Percentiles rank a stretch among this genome's conserved stretches.
Conservation (phyloP, 768 basidiomycete genomes). For the Lactarius akahatsu region DNA sequence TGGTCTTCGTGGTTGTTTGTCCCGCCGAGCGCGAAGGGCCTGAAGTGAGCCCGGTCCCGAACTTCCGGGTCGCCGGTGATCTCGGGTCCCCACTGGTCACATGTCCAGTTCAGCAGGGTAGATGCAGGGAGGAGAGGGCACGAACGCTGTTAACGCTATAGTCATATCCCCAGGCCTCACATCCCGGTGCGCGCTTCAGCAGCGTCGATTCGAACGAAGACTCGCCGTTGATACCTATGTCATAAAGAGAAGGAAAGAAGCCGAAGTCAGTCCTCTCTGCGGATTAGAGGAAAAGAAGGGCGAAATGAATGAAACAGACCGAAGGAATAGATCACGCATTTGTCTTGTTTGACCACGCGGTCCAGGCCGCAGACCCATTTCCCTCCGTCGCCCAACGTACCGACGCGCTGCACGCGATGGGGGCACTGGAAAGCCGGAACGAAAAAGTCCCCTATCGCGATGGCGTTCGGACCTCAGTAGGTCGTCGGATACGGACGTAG, state of each 20-base stretch:
- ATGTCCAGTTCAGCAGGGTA: neutral
- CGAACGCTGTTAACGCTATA: conserved; percentile 39
- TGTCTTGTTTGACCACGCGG: too few species aligned
- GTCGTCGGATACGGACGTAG: neutral
- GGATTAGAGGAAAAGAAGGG: too few species aligned
- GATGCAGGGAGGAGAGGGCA: conserved; percentile 1
- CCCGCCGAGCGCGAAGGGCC: conserved; percentile 37
- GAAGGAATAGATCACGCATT: too few species aligned
- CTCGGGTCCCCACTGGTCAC: conserved; percentile 43
- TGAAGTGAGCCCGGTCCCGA: conserved; percentile 43
- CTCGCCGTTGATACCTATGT: too few species aligned
- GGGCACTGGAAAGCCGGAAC: conserved; percentile 47
- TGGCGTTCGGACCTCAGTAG: neutral
- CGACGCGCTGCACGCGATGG: conserved; percentile 43
- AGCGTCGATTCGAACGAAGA: conserved; percentile 32
- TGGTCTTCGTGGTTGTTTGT: conserved; percentile 46
- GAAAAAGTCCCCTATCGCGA: conserved; percentile 46
- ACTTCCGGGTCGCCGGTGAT: conserved; percentile 37
- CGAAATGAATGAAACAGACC: too few species aligned
- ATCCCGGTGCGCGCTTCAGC: conserved; percentile 42
- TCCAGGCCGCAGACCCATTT: too few species aligned
- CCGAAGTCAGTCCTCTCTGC: too few species aligned
- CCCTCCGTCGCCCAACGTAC: too few species aligned
- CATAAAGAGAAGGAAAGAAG: too few species aligned
- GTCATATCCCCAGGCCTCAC: conserved; percentile 45